These are phyloP conservation scores for Colletotrichum tabaci DNA, from an alignment of 2,329 filamentous ascomycete genomes.

Conservation along the genomic window DNA sequence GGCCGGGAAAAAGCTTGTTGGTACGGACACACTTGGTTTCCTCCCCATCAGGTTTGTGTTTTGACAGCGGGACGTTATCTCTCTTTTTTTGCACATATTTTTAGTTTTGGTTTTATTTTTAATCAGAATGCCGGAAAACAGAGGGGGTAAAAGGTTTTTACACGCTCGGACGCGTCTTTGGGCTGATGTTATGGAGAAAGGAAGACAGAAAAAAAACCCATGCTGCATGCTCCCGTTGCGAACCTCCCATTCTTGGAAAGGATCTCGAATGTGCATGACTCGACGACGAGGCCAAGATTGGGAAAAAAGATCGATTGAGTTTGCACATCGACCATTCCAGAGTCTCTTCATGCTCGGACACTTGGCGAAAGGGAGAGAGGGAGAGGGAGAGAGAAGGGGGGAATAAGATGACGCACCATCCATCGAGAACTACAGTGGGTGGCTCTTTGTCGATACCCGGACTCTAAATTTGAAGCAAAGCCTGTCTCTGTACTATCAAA, in stretches of 20 bases:
- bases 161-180: conserved; percentile 30
- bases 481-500: not conserved
- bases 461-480: conserved; percentile 22
- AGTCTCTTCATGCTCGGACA: conserved; percentile 6
- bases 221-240: conserved; percentile 9
- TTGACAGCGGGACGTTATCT: conserved; percentile 1
- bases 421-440: not conserved
- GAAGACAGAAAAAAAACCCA: not conserved
- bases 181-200: conserved; percentile 20
- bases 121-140: too few species aligned
- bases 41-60: not conserved
- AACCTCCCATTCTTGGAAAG: conserved; percentile 18
- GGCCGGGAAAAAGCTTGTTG: not conserved
- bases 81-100: not conserved
- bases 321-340: not conserved
- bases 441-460: conserved; percentile 19
- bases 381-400: too few species aligned
- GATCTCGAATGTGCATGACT: conserved; percentile 18
- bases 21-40: not conserved
- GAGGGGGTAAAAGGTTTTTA: not conserved
- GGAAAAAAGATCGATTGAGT: not conserved
- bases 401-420: too few species aligned
- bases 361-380: not conserved
- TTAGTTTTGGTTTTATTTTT: too few species aligned
- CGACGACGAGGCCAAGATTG: not conserved